These are phyloP conservation scores for Haplosporangium gracile DNA, from an alignment of 192 early-diverging fungal species.

Conservation along the genomic window DNA sequence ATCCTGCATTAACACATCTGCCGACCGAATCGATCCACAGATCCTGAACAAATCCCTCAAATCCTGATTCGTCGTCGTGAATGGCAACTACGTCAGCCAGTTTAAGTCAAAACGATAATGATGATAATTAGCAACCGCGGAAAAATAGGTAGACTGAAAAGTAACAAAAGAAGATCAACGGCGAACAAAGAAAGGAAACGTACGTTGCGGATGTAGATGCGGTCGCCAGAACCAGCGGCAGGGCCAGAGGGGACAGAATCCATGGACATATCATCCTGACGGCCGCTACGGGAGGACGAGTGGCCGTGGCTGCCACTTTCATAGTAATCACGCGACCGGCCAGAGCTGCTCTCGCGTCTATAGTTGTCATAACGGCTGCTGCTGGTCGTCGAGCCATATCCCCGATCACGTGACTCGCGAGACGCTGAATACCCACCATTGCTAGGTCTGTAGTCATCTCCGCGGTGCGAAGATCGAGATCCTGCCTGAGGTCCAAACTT, in stretches of 20 bases:
- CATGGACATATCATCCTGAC: conserved; percentile 18
- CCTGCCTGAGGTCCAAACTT: conserved; percentile 41
- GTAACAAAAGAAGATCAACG: not conserved
- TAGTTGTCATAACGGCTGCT: conserved; percentile 20
- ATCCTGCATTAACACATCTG: conserved; percentile 60
- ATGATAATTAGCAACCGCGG: not conserved
- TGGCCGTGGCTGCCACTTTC: conserved; percentile 14
- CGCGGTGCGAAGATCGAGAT: conserved; percentile 6
- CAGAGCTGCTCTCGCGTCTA: conserved; percentile 20
- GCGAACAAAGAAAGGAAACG: not conserved
- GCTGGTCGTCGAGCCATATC: not conserved
- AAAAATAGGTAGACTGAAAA: not conserved
- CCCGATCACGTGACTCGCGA: not conserved
- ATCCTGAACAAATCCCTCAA: conserved; percentile 68
- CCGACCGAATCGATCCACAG: conserved; percentile 62
- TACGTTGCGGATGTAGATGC: conserved; percentile 54
- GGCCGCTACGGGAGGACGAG: not conserved
- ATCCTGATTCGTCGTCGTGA: conserved; percentile 70
- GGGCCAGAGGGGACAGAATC: conserved; percentile 42
- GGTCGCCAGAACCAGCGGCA: conserved; percentile 48
- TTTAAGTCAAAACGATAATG: not conserved
- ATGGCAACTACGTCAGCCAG: conserved; percentile 57
- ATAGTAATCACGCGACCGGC: not conserved
- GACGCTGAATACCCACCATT: not conserved
- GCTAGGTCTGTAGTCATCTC: conserved; percentile 8